Base-by-base conservation (phyloP, 305 asterid genomes). In the Rubia tinctorum region DNA sequence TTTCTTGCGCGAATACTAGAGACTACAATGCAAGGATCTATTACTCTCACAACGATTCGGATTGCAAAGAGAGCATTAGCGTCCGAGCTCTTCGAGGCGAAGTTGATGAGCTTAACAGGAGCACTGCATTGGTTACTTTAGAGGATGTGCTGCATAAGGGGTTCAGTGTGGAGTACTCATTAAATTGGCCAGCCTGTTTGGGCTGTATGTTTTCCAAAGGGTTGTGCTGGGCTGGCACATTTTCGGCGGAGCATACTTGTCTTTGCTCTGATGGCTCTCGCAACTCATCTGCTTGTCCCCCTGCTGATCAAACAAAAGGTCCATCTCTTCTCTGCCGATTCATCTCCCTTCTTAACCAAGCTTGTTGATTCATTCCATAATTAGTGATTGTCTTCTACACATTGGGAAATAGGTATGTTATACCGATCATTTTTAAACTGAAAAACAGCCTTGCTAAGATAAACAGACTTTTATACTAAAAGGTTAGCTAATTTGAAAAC, bases 181-280 rank as follows among this genome's bases (percentile, higher is more conserved):
- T 68, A 20, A 42, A 76, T 13, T 49, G 69, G 47, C 0, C 0
- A 6, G 69, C 39, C 27, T 78, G 85, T 20, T 17, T 18, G 4
- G 44, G 64, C 11, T 75, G 85, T 66, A 37, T 7, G 71, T 20
- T 0, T 0, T 56, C 85, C 0, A 23, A 64, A 1, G 85, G 85
- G 2, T 11, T 64, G 69, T 75, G 78, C 43, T 68, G 69, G 69
- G 13, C 42, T 5, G 22, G 61, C 17, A 58, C 61, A 7, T 59
- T 59, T 43, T 25, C 13, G 1, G 1, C 13, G 7, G 23, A 10
- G 8, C 67, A 45, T 42, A 42, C 20, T 1, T 75, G 78, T 62
- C 68, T 59, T 68, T 75, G 70, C 65, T 15, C 7, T 4, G 74
- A 68, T 30, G 78, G 70, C 8, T 7, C 15, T 45, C 60, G 0